Conservation (phyloP, 106 monocot species). For the Hemerocallis citrina region DNA sequence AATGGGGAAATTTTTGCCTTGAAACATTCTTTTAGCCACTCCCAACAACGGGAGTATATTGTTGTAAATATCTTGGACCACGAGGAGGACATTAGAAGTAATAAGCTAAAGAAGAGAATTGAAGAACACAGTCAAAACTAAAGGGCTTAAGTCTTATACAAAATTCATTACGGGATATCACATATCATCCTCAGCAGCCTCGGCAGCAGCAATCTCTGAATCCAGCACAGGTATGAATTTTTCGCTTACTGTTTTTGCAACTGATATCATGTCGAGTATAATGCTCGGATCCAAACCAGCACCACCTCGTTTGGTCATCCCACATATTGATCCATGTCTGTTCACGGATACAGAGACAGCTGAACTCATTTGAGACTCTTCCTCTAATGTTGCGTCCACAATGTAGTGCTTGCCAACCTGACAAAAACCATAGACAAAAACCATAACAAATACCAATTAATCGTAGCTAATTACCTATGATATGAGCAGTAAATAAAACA, state of each 20-base stretch:
- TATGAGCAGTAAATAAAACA: not conserved
- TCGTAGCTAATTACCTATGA: not conserved
- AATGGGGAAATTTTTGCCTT: too few relatives aligned
- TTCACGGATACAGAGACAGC: slow-evolving; percentile 88
- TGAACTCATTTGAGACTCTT: slow-evolving; percentile 96
- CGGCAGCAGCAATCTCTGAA: slow-evolving; percentile 71
- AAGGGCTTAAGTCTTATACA: too few relatives aligned
- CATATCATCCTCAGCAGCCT: slow-evolving; percentile 28
- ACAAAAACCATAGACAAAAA: too few relatives aligned
- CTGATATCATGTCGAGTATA: slow-evolving; percentile 84
- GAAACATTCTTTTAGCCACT: too few relatives aligned
- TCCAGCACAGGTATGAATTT: slow-evolving; percentile 47
- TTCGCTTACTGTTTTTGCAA: slow-evolving; percentile 59
- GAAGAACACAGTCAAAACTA: too few relatives aligned
- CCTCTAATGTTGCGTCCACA: slow-evolving; percentile 88
- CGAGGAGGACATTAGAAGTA: too few relatives aligned
- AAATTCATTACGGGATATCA: too few relatives aligned
- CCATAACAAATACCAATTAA: not conserved
- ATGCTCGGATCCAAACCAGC: slow-evolving; percentile 78
- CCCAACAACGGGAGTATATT: too few relatives aligned
- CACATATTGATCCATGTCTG: slow-evolving; percentile 67
- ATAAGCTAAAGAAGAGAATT: too few relatives aligned
- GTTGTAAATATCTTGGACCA: too few relatives aligned
- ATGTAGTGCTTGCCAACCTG: slow-evolving; percentile 90
- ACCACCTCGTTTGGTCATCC: slow-evolving; percentile 75